Conservation (phyloP, 495 filamentous ascomycete species). For the Penicillium daleae region DNA sequence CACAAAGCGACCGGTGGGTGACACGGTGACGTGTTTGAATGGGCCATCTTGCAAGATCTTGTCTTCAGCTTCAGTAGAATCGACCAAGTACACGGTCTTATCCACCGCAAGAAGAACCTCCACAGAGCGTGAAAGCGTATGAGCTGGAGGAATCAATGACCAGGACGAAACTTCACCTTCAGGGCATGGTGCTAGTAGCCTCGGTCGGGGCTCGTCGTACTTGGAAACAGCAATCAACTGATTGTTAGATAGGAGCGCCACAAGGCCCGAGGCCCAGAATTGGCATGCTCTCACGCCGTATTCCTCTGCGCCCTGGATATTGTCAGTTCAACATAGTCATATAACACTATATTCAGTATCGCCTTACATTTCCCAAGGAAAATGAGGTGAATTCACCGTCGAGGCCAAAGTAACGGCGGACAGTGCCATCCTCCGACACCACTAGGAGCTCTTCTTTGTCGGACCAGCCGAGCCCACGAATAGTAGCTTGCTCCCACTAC, state of each 20-base stretch:
- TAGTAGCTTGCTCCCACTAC: slow-evolving; percentile 88
- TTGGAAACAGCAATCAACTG: slow-evolving; percentile 81
- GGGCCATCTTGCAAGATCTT: slow-evolving; percentile 87
- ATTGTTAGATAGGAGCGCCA: slow-evolving; percentile 91
- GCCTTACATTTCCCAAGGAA: slow-evolving; percentile 79
- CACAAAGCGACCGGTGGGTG: slow-evolving; percentile 86
- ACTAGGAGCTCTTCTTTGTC: slow-evolving; percentile 93
- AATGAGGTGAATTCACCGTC: slow-evolving; percentile 95
- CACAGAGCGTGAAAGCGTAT: slow-evolving; percentile 91
- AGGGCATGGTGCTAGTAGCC: slow-evolving; percentile 75
- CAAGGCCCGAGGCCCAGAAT: slow-evolving; percentile 91
- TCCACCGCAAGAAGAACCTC: slow-evolving; percentile 89
- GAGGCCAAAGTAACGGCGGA: slow-evolving; percentile 88
- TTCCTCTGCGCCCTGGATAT: slow-evolving; percentile 73
- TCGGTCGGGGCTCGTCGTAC: slow-evolving; percentile 90
- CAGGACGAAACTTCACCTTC: slow-evolving; percentile 83
- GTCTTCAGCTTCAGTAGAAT: slow-evolving; percentile 88
- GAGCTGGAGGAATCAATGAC: slow-evolving; percentile 84
- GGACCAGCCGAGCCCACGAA: slow-evolving; percentile 93
- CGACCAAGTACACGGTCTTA: slow-evolving; percentile 82
- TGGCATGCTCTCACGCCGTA: slow-evolving; percentile 83
- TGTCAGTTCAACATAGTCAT: slow-evolving; percentile 15
- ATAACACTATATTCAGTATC: background rate
- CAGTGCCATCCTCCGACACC: slow-evolving; percentile 85
- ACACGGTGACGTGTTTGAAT: slow-evolving; percentile 86